Conservation (phyloP, 306 rosid species). For the Trichosanthes cucumerina region DNA sequence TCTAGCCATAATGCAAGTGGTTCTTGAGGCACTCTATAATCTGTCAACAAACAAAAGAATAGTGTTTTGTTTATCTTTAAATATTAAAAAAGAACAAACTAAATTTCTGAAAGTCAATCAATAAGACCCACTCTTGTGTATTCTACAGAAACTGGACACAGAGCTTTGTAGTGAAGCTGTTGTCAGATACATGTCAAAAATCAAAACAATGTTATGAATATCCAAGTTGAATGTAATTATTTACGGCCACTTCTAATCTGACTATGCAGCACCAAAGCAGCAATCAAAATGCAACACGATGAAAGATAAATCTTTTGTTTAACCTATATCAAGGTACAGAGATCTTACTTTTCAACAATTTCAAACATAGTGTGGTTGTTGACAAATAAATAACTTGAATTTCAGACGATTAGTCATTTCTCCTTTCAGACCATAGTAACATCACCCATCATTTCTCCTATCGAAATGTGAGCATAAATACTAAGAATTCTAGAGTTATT, state of each 20-base stretch:
- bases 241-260: background rate
- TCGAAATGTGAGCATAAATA: background rate
- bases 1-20: background rate
- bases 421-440: background rate
- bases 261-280: background rate
- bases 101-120: background rate
- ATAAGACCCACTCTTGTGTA: background rate
- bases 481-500: background rate
- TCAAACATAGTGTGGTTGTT: background rate
- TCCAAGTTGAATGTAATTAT: background rate
- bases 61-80: background rate
- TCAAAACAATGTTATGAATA: background rate
- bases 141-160: background rate
- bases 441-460: background rate
- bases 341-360: background rate
- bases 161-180: background rate
- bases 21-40: background rate
- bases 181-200: background rate
- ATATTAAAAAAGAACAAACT: background rate
- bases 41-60: background rate
- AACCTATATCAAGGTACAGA: background rate
- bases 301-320: background rate
- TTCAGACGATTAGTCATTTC: background rate
- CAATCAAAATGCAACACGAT: background rate
- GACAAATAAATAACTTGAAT: background rate